Evolutionary conservation across 495 filamentous ascomycete species (phyloP).

Genomic region (Xylaria cubensis): DNA sequence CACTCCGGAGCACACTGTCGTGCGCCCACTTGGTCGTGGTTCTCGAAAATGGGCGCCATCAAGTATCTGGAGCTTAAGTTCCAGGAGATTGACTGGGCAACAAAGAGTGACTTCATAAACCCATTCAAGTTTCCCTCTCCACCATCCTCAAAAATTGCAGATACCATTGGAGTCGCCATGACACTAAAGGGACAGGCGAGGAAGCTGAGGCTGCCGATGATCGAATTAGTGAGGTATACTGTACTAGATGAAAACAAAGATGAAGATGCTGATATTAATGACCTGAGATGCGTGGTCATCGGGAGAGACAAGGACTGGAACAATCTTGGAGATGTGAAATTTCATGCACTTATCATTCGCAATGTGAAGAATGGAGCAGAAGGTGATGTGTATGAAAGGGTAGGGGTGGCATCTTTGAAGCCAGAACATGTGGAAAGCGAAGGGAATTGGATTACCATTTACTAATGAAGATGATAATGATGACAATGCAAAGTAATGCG

Average conservation of each 20-base stretch:
- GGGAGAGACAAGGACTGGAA: neutral
- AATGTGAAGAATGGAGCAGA: neutral
- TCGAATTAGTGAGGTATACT: neutral
- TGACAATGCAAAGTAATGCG: too few species aligned
- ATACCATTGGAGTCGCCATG: neutral
- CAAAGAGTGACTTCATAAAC: constrained; percentile 7
- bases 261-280: neutral
- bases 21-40: constrained; percentile 27
- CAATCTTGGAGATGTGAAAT: neutral
- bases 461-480: too few species aligned
- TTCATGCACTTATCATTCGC: constrained; percentile 3
- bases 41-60: constrained; percentile 22
- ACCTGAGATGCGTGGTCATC: neutral
- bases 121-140: neutral
- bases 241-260: neutral
- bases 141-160: neutral
- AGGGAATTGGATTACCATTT: neutral
- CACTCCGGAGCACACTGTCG: neutral
- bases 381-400: neutral
- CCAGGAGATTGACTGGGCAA: constrained; percentile 20
- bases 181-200: neutral
- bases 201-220: neutral
- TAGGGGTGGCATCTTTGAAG: neutral
- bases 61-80: constrained; percentile 14
- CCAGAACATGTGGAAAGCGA: neutral